phyloP scores from a whole-genome alignment of 768 basidiomycete genomes.

The Boletus rubropictus region DNA sequence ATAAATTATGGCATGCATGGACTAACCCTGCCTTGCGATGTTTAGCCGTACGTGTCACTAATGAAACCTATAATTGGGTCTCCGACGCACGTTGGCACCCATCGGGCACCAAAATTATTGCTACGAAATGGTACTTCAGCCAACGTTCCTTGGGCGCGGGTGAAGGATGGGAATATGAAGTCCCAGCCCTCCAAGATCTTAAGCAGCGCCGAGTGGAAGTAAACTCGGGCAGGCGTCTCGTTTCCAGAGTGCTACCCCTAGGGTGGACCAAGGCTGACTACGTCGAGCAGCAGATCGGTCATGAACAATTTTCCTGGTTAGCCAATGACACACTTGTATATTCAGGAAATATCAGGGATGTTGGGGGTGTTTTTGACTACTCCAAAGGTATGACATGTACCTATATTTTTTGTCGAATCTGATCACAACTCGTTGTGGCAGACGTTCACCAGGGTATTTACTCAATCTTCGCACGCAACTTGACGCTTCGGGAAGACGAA shows the following conservation, averaged over 20 bases:
- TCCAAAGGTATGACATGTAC: conserved; percentile 50
- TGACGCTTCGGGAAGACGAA: conserved; percentile 49
- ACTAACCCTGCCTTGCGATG: conserved; percentile 4
- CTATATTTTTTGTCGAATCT: not conserved
- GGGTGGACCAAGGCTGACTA: conserved; percentile 61
- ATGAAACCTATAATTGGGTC: conserved; percentile 70
- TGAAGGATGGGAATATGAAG: conserved; percentile 64
- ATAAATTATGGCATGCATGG: not conserved
- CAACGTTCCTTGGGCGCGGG: conserved; percentile 60
- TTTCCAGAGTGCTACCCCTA: conserved; percentile 51
- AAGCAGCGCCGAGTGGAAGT: conserved; percentile 25
- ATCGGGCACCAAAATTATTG: conserved; percentile 53
- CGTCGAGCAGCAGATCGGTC: conserved; percentile 65
- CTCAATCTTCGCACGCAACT: conserved; percentile 60
- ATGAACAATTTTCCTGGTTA: conserved; percentile 64
- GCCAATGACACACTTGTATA: conserved; percentile 56
- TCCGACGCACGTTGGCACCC: conserved; percentile 69
- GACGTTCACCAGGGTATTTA: conserved; percentile 70
- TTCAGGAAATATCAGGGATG: conserved; percentile 57
- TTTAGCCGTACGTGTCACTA: conserved; percentile 51
- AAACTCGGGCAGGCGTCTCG: conserved; percentile 46
- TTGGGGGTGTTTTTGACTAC: conserved; percentile 43
- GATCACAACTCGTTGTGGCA: conserved; percentile 19
- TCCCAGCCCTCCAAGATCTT: conserved; percentile 31
- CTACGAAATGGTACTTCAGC: conserved; percentile 77